These are phyloP conservation scores for Cupressus sempervirens DNA, from an alignment of 75 land plant species.

Conservation along the genomic window DNA sequence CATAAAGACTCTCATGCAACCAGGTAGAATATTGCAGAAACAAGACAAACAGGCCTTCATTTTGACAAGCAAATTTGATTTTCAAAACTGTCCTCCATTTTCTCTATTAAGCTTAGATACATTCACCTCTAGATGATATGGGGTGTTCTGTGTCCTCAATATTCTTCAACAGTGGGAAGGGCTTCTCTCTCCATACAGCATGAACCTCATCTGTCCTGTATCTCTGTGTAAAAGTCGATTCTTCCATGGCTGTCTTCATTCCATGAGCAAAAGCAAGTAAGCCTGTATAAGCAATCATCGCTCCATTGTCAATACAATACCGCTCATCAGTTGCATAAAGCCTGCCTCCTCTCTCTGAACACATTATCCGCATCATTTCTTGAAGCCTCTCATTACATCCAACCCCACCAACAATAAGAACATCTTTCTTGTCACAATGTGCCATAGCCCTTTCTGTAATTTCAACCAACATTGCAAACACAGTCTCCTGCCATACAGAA, in stretches of 20 bases:
- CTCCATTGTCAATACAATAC: constrained; percentile 97
- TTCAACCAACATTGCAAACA: constrained; percentile 99
- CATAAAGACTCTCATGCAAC: background rate
- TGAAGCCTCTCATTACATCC: constrained; percentile 94
- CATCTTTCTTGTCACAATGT: constrained; percentile 93
- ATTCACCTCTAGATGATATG: background rate
- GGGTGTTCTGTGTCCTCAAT: constrained; percentile 7
- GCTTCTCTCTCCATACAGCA: constrained; percentile 81
- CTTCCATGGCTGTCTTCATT: constrained; percentile 66
- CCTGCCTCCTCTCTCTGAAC: constrained; percentile 84
- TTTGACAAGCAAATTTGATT: background rate
- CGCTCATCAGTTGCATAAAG: constrained; percentile 93
- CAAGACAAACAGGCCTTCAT: background rate
- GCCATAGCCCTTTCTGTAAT: constrained; percentile 99
- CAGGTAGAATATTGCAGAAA: background rate
- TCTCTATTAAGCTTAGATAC: background rate
- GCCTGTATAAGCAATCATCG: constrained; percentile 99
- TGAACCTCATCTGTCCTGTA: constrained; percentile 94
- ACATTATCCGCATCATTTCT: constrained; percentile 96
- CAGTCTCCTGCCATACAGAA: constrained; percentile 60
- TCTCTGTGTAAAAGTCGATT: constrained; percentile 86
- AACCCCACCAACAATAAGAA: constrained; percentile 97
- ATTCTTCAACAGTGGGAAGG: background rate
- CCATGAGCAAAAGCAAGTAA: constrained; percentile 89
- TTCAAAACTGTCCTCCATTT: background rate